Evolutionary conservation across 352 stramenopile species (phyloP).

Genomic region (Pythium plurisporium): DNA sequence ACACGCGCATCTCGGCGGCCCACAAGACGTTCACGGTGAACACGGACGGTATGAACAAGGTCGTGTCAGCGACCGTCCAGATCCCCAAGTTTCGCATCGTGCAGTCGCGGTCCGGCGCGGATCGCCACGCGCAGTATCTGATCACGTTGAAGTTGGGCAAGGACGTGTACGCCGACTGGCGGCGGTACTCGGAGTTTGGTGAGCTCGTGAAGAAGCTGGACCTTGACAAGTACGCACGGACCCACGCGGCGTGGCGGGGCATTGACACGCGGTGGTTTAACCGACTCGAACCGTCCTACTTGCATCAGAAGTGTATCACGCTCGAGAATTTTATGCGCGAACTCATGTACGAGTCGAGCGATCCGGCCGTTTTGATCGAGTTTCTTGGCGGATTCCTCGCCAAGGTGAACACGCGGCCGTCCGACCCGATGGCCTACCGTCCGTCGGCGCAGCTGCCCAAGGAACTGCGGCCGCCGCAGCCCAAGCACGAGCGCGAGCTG

Average conservation of each 20-base stretch:
- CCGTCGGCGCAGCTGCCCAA: conserved; percentile 77
- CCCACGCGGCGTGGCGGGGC: conserved; percentile 58
- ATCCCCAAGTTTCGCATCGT: conserved; percentile 89
- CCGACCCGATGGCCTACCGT: conserved; percentile 54
- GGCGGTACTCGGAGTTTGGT: conserved; percentile 86
- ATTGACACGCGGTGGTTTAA: conserved; percentile 89
- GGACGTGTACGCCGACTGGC: conserved; percentile 83
- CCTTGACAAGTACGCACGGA: conserved; percentile 45
- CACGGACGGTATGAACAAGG: conserved; percentile 71
- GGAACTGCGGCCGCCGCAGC: conserved; percentile 90
- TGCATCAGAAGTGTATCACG: conserved; percentile 87
- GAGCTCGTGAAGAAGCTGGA: conserved; percentile 80
- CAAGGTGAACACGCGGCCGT: conserved; percentile 75
- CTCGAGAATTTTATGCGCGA: conserved; percentile 87
- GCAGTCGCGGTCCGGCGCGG: conserved; percentile 68
- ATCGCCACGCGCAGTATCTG: conserved; percentile 85
- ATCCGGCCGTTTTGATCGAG: conserved; percentile 66
- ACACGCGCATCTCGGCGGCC: conserved; percentile 75
- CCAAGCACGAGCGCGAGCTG: conserved; percentile 90
- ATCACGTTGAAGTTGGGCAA: conserved; percentile 86
- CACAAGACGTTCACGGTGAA: conserved; percentile 84
- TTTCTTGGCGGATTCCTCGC: conserved; percentile 75
- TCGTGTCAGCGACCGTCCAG: conserved; percentile 72
- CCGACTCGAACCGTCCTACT: conserved; percentile 77
- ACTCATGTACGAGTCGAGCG: conserved; percentile 86